A percentile compares a stretch with the other conserved stretches of the same genome.
Conservation (phyloP, 176 grass and related monocot species). For the Melocanna baccifera region DNA sequence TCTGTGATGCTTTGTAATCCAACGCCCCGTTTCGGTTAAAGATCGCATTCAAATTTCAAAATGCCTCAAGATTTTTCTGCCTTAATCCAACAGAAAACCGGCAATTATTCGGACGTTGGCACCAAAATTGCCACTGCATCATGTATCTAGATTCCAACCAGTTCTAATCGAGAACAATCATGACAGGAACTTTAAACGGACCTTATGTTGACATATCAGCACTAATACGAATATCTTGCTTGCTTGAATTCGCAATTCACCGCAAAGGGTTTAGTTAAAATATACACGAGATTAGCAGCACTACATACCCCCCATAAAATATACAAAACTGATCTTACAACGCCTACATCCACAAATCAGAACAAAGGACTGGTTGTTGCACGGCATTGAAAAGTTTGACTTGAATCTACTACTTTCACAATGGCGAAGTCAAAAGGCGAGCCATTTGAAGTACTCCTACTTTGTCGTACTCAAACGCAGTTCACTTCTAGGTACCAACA, state of each 20-base stretch:
- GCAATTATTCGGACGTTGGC: background rate
- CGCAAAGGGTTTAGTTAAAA: background rate
- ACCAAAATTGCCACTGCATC: background rate
- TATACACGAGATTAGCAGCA: slow-evolving; percentile 7
- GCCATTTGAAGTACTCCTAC: background rate
- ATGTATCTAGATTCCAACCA: background rate
- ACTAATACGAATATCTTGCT: background rate
- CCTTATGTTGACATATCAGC: background rate
- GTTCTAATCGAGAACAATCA: background rate
- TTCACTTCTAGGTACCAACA: background rate
- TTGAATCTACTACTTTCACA: slow-evolving; percentile 3
- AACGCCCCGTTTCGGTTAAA: background rate
- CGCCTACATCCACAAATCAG: background rate
- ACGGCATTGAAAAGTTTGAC: background rate
- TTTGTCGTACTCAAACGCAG: slow-evolving; percentile 2
- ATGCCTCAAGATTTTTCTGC: no score
- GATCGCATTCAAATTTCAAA: background rate
- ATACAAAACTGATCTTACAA: slow-evolving; percentile 28
- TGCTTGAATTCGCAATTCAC: background rate
- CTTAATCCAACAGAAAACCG: background rate
- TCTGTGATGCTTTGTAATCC: background rate
- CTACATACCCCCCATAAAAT: background rate
- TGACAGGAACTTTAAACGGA: background rate
- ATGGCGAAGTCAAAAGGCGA: background rate
- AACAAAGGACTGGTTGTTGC: background rate